phyloP scores from a whole-genome alignment of 2,329 filamentous ascomycete genomes.

The Penicillium italicum region DNA sequence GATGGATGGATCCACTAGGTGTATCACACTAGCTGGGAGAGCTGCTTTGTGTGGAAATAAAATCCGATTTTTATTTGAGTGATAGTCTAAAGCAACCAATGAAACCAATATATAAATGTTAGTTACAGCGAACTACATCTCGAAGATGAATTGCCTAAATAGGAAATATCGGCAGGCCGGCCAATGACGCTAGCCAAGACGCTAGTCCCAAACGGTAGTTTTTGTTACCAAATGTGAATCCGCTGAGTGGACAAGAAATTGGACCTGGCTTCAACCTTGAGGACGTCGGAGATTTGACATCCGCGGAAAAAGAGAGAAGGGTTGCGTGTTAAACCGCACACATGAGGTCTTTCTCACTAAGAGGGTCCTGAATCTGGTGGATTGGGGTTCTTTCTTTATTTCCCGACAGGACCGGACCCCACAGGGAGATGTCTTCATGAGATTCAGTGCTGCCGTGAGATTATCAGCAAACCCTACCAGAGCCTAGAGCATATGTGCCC shows the following conservation, averaged over 20 bases:
- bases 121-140: too few relatives aligned
- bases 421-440: not conserved
- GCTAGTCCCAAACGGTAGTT: constrained; percentile 30
- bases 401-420: constrained; percentile 2
- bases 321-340: constrained; percentile 2
- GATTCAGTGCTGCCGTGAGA: not conserved
- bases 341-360: not conserved
- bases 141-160: not conserved
- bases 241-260: constrained; percentile 27
- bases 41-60: not conserved
- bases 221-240: constrained; percentile 38
- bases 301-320: constrained; percentile 15
- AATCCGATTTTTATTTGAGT: not conserved
- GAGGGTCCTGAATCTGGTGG: not conserved
- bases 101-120: not conserved
- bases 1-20: not conserved
- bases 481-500: not conserved
- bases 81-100: not conserved
- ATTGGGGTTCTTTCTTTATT: not conserved
- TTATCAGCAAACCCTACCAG: not conserved
- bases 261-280: not conserved
- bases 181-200: constrained; percentile 15
- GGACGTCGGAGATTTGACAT: not conserved
- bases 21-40: not conserved
- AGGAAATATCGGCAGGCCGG: not conserved